These are phyloP conservation scores for Medicago ruthenica DNA, from an alignment of 306 rosid species.

Conservation along the genomic window DNA sequence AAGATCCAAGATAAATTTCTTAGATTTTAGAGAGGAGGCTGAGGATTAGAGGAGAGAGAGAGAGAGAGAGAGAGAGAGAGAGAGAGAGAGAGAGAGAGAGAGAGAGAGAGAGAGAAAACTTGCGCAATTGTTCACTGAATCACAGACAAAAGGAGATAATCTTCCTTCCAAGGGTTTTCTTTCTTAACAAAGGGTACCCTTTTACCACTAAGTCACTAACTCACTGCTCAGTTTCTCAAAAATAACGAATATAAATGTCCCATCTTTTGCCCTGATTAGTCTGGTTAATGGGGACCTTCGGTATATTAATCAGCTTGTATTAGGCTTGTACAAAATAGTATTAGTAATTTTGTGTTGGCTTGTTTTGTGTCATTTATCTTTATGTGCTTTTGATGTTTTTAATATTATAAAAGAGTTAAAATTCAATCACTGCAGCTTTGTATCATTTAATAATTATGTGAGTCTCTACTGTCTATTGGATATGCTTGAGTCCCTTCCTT, in stretches of 20 bases:
- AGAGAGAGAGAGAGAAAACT: conserved; percentile 3
- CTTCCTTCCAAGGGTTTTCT: conserved; percentile 4
- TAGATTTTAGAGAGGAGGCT: neutral
- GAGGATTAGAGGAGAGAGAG: neutral
- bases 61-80: neutral
- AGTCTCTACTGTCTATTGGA: conserved; percentile 20
- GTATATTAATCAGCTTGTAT: neutral
- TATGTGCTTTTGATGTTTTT: conserved; percentile 5
- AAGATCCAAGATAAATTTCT: neutral
- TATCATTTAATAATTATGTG: neutral
- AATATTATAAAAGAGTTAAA: neutral
- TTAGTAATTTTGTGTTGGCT: conserved; percentile 13
- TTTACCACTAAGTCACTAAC: conserved; percentile 12
- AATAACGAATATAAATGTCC: conserved; percentile 3
- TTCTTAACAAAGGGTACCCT: neutral
- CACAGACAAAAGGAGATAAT: conserved; percentile 3
- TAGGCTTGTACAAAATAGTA: conserved; percentile 1
- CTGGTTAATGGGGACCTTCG: conserved; percentile 18
- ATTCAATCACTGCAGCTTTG: neutral
- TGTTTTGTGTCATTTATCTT: neutral
- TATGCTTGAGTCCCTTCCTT: conserved; percentile 14
- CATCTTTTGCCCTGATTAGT: neutral
- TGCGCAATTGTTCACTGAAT: neutral
- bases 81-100: conserved; percentile 2
- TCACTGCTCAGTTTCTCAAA: conserved; percentile 4